These are phyloP conservation scores for Clonostachys solani DNA, from an alignment of 2,329 filamentous ascomycete genomes.

Conservation along the genomic window DNA sequence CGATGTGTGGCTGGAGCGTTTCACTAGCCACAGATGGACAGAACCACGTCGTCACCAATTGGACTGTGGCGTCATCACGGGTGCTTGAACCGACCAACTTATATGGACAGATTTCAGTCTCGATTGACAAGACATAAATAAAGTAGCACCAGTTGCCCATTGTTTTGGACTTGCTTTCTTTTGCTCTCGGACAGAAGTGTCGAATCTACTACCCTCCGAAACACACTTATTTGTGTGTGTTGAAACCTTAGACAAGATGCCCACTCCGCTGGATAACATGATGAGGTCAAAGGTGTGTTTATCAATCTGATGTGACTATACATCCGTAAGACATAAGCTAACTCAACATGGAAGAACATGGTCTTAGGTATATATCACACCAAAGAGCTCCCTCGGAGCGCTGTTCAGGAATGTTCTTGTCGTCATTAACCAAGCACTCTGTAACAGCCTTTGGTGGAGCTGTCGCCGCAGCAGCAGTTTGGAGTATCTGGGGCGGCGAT, in stretches of 20 bases:
- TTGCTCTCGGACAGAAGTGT: not conserved
- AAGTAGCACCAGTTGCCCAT: not conserved
- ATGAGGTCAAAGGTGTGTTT: constrained; percentile 63
- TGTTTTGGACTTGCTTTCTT: not conserved
- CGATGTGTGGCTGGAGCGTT: not conserved
- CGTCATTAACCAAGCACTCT: not conserved
- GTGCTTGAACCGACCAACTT: not conserved
- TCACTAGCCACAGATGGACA: not conserved
- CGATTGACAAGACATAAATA: too few relatives aligned
- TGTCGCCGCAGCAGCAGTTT: constrained; percentile 75
- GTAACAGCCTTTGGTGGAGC: constrained; percentile 73
- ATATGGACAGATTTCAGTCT: not conserved
- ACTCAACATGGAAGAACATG: constrained; percentile 48
- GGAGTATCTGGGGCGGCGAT: constrained; percentile 81
- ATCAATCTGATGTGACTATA: not conserved
- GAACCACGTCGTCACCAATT: not conserved
- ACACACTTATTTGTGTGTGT: too few relatives aligned
- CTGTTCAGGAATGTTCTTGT: too few relatives aligned
- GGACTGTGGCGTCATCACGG: constrained; percentile 4
- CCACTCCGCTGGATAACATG: constrained; percentile 64
- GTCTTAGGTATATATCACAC: constrained; percentile 53
- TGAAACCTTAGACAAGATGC: constrained; percentile 43
- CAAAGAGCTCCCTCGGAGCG: constrained; percentile 4
- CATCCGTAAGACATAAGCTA: constrained; percentile 1
- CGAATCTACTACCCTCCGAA: not conserved